phyloP scores from a whole-genome alignment of 2,329 filamentous ascomycete species.

The Malbranchea zuffiana region DNA sequence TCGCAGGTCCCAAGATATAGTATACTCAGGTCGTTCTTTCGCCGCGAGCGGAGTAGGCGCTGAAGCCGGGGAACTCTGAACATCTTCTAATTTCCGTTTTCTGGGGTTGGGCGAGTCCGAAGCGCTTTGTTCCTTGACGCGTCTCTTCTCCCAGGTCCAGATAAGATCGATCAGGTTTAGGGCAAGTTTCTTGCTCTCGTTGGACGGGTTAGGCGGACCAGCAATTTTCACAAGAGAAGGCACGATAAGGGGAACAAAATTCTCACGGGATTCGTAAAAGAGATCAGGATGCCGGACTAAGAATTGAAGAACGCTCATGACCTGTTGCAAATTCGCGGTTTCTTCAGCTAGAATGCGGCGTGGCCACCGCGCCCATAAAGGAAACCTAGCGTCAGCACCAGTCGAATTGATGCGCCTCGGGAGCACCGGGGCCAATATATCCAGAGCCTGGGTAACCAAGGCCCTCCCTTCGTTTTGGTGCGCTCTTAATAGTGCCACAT shows the following conservation, averaged over 20 bases:
- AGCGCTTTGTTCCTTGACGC: slow-evolving; percentile 46
- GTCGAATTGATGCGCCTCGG: slow-evolving; percentile 60
- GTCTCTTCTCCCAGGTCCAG: slow-evolving; percentile 82
- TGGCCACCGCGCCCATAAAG: slow-evolving; percentile 81
- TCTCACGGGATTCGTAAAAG: slow-evolving; percentile 90
- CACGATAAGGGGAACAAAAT: slow-evolving; percentile 81
- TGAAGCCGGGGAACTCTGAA: slow-evolving; percentile 44
- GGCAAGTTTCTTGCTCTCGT: slow-evolving; percentile 82
- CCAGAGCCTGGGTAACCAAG: slow-evolving; percentile 84
- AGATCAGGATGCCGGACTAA: slow-evolving; percentile 82
- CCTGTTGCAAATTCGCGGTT: slow-evolving; percentile 85
- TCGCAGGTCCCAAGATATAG: slow-evolving; percentile 55
- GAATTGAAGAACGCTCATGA: slow-evolving; percentile 96
- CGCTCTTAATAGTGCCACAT: slow-evolving; percentile 77
- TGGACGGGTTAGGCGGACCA: slow-evolving; percentile 62
- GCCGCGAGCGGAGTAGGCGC: slow-evolving; percentile 37
- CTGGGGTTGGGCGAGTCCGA: slow-evolving; percentile 61
- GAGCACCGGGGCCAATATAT: slow-evolving; percentile 87
- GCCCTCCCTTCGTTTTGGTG: slow-evolving; percentile 91
- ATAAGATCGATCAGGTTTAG: slow-evolving; percentile 84
- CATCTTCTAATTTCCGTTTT: slow-evolving; percentile 68
- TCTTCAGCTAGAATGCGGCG: slow-evolving; percentile 88
- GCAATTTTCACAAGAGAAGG: slow-evolving; percentile 82
- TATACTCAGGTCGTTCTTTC: slow-evolving; percentile 52
- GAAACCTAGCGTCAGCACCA: slow-evolving; percentile 55